Evolutionary conservation across 805 yeast species (phyloP), one percentile per base, ranked within the genome.

Genomic region (Isabelozyma gotoi): DNA sequence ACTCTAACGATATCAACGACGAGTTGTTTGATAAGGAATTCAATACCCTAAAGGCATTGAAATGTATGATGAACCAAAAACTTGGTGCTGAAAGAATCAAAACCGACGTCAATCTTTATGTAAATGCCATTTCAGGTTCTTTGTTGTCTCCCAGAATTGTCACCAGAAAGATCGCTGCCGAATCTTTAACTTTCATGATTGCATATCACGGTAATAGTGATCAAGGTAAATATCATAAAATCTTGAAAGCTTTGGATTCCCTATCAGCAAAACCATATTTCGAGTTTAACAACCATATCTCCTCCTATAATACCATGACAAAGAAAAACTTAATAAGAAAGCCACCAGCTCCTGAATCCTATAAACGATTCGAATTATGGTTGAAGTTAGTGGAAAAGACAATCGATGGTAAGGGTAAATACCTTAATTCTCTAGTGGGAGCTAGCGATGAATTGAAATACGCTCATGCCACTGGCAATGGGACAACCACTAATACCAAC

Each of bases 381-480:
- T 57, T 88, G 36, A 65, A 69, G 39, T 67, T 81, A 10, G 83
- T 88, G 3, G 84, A 77, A 40, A 78, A 76, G 39, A 84, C 91
- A 0, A 55, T 89, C 36, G 88, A 82, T 44, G 97, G 97, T 2
- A 77, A 91, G 52, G 98, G 98, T 6, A 85, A 82, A 54, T 70
- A 68, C 49, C 75, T 87, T 77, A 96, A 97, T 8, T 88, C 97
- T 0, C 63, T 85, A 55, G 98, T 92, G 7, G 97, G 97, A 2
- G 96, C 97, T 0, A 84, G 88, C 45, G 94, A 85, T 7, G 97
- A 92, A 51, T 76, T 81, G 42, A 82, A 81, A 45, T 62, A 76
- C 10, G 64, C 65, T 5, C 60, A 59, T 46, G 55, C 63, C 5
- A 15, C 17, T 32, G 34, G 17, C 7, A 32, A 32, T 32, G 68